Base-by-base conservation (phyloP, 169 alveolate genomes). In the Perkinsus chesapeaki region DNA sequence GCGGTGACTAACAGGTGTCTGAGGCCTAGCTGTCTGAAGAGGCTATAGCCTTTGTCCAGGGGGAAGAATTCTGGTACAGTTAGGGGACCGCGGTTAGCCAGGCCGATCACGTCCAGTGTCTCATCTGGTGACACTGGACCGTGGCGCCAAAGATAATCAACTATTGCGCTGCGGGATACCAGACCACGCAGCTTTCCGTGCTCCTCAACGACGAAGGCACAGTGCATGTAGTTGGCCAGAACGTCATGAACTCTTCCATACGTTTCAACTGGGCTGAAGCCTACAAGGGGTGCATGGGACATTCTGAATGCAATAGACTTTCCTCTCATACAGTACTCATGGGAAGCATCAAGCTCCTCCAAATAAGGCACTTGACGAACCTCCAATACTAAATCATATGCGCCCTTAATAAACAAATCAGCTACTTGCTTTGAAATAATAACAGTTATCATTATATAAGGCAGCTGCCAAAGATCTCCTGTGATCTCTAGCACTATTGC, bases 1-100 rank as follows among this genome's bases (percentile, higher is more conserved):
- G 82, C 3, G 31, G 31, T 20, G 3, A 91, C 92, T 12, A 43
- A 38, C 3, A 91, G 23, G n/a, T 91, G 92, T 91, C 92, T 91
- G 38, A 91, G 92, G 31, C 92, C 92, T 23, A 91, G 31, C 72
- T 39, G 72, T 12, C 92, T 91, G 92, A 91, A 91, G 37, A 91
- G 31, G 72, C n/a, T 39, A 12, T 91, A 91, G 1, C 34, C 92
- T 12, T 91, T 91, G 82, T 60, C 82, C 37, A 60, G 82, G 23
- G 82, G 82, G 82, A 60, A 60, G 82, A 34, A 60, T 60, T 7
- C 82, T 23, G 82, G 82, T 12, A 60, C 82, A 20, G 82, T 60
- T 1, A 60, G 82, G 27, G 82, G 82, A 34, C 82, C 12, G 0
- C 82, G 82, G 27, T 60, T 60, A 0, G 82, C 82, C 37, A 60